Base-by-base conservation (phyloP, 805 yeast genomes). In the Metschnikowia sp. region DNA sequence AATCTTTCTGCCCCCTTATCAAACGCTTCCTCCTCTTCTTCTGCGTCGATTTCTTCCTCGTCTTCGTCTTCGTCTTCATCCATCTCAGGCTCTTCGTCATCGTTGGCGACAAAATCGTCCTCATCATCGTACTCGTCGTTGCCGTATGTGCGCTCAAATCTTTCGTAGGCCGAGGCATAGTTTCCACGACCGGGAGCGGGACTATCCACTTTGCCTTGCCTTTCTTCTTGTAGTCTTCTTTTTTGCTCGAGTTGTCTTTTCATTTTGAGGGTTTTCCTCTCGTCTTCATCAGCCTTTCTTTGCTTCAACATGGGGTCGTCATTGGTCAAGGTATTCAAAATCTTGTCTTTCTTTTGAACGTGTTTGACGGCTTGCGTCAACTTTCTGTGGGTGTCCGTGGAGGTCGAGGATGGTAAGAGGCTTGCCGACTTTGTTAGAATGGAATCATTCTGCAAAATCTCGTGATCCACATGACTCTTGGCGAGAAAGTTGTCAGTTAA, bases 331-430 rank as follows among this genome's bases (percentile, higher is more conserved):
- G 82, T 74, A 55, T 75, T 77, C 56, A 78, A 74, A 55, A 77
- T 78, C 54, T 74, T 69, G 51, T 72, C 78, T 52, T 71, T 66
- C 55, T 65, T 70, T 62, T 77, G 75, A 45, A 72, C 74, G 41
- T 69, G 69, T 50, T 77, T 75, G 36, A 86, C 81, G 2, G 89
- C 88, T 51, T 78, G 78, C 2, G 96, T 88, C 54, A 94, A 76
- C 60, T 83, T 81, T 56, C 80, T 77, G 65, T 92, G 98, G 3
- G 96, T 85, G 44, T 79, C 78, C 2, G 97, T 88, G 39, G 79
- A 77, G n/a, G 95, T 88, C 0, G 97, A 89, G 0, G 97, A 83
- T 13, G 99, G 99, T 43, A 90, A 80, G 47, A 94, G 80, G 63
- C 84, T 85, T 59, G 88, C 77, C 2, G 82, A 66, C 57, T 86